These are phyloP conservation scores for Ocimum tenuiflorum DNA, from an alignment of 257 asterid genomes.

Conservation along the genomic window DNA sequence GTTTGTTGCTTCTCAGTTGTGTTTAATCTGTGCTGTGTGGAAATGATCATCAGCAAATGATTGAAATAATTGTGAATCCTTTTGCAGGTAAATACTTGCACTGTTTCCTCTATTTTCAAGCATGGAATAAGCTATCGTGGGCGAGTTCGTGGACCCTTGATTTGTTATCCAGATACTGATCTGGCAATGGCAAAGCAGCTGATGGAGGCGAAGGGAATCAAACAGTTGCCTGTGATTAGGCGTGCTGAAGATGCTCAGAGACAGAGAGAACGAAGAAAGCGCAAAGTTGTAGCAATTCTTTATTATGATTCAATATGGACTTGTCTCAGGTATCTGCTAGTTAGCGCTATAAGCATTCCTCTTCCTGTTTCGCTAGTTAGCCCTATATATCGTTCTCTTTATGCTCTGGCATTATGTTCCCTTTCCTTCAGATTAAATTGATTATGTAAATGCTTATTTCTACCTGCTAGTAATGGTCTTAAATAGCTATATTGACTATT, in stretches of 20 bases:
- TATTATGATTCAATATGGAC: constrained; percentile 72
- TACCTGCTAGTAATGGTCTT: too few relatives aligned
- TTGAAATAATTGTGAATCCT: not conserved
- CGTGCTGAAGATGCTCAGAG: constrained; percentile 51
- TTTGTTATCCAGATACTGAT: constrained; percentile 84
- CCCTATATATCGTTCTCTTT: too few relatives aligned
- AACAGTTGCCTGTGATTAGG: constrained; percentile 81
- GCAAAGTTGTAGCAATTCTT: constrained; percentile 52
- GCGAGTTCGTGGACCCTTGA: constrained; percentile 64
- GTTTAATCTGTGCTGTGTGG: not conserved
- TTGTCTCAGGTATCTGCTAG: constrained; percentile 51
- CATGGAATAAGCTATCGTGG: constrained; percentile 74
- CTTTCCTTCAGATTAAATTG: not conserved
- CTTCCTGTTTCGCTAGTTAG: too few relatives aligned
- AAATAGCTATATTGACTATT: too few relatives aligned
- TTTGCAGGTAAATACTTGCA: constrained; percentile 51
- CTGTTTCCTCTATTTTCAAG: constrained; percentile 71
- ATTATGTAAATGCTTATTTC: too few relatives aligned
- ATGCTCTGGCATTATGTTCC: not conserved
- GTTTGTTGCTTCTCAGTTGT: constrained; percentile 12
- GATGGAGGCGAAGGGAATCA: constrained; percentile 94
- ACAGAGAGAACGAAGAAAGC: constrained; percentile 62
- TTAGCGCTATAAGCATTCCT: constrained; percentile 4
- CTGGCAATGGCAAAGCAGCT: constrained; percentile 83
- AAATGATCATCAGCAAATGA: not conserved